Evolutionary conservation across 345 rosid genomes (phyloP).

Genomic region (Euphorbia lathyris): DNA sequence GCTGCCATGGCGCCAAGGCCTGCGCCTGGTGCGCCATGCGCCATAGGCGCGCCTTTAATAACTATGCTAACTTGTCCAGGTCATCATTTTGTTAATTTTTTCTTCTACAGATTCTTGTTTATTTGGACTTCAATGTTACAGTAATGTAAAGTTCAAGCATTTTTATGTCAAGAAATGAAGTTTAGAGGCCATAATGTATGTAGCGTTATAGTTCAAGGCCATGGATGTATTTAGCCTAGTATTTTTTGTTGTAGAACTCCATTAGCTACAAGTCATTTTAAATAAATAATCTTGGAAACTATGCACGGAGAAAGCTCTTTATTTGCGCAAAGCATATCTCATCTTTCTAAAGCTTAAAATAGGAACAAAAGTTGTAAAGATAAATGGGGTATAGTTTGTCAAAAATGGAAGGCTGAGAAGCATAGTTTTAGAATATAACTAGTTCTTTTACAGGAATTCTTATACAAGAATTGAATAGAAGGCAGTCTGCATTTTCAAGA

Average conservation of each 20-base stretch:
- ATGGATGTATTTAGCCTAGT: no score
- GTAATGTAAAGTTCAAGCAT: no score
- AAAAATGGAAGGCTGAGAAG: slow-evolving; percentile 19
- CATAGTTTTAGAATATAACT: slow-evolving; percentile 14
- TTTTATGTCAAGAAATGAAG: no score
- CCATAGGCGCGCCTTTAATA: no score
- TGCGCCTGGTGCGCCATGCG: no score
- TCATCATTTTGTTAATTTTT: no score
- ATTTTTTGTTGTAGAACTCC: background rate
- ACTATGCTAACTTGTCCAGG: no score
- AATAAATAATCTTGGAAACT: background rate
- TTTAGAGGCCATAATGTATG: no score
- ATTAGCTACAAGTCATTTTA: background rate
- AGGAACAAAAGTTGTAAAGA: background rate
- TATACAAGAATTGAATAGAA: slow-evolving; percentile 17
- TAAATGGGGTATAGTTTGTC: background rate
- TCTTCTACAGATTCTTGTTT: no score
- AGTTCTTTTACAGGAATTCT: slow-evolving; percentile 13
- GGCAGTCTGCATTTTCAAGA: slow-evolving; percentile 6
- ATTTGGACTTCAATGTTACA: no score
- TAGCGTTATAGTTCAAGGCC: no score
- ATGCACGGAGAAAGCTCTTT: background rate
- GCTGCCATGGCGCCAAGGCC: no score
- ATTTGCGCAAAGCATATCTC: background rate
- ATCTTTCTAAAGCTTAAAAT: background rate